phyloP scores from a whole-genome alignment of 148 eudicot species.

The Spergularia bocconei region DNA sequence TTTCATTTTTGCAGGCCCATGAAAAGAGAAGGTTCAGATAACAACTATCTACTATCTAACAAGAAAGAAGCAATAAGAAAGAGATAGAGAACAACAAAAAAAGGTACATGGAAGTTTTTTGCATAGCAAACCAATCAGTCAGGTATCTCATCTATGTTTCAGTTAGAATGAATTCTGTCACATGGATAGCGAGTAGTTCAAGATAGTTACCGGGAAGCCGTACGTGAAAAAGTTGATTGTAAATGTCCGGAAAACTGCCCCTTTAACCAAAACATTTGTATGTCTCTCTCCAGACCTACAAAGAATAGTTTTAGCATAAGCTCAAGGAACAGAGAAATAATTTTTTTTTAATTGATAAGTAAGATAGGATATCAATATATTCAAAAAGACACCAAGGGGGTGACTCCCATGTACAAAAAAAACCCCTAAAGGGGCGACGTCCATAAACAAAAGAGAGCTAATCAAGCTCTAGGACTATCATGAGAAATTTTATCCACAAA shows the following conservation, averaged over 20 bases:
- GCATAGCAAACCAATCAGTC: slow-evolving; percentile 1
- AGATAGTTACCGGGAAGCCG: slow-evolving; percentile 92
- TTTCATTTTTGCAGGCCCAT: neutral
- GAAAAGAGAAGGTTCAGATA: neutral
- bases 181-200: slow-evolving; percentile 30
- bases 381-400: too few relatives aligned
- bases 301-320: slow-evolving; percentile 16
- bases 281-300: slow-evolving; percentile 94
- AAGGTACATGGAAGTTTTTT: neutral
- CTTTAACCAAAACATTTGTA: slow-evolving; percentile 78
- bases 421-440: too few relatives aligned
- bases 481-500: too few relatives aligned
- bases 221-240: slow-evolving; percentile 99
- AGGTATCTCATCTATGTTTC: slow-evolving; percentile 5
- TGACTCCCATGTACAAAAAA: too few relatives aligned
- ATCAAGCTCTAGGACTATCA: too few relatives aligned
- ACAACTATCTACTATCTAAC: neutral
- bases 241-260: slow-evolving; percentile 80
- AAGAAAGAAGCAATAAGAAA: neutral
- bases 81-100: neutral
- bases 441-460: too few relatives aligned
- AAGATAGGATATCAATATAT: too few relatives aligned
- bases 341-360: too few relatives aligned
- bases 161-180: slow-evolving; percentile 9
- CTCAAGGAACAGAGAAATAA: slow-evolving; percentile 11